phyloP scores from a whole-genome alignment of 768 basidiomycete species.

The Suillus subaureus region DNA sequence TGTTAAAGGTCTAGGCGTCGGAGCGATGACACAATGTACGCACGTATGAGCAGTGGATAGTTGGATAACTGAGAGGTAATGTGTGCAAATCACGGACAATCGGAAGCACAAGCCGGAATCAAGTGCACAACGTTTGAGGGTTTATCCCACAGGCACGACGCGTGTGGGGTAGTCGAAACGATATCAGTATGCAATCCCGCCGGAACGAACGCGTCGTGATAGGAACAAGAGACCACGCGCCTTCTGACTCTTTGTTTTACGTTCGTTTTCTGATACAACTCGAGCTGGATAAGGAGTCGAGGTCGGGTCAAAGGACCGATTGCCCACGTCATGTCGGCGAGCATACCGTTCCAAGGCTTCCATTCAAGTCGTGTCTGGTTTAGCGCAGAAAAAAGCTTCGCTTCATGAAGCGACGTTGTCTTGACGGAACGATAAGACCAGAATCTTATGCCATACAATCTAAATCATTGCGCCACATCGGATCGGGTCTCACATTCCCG shows the following conservation, averaged over 20 bases:
- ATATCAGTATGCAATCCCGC: not conserved
- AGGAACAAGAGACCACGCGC: conserved; percentile 33
- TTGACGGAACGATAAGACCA: not conserved
- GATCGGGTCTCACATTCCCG: conserved; percentile 4
- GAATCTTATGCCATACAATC: not conserved
- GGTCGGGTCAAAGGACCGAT: not conserved
- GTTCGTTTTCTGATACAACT: not conserved
- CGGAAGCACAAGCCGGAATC: not conserved
- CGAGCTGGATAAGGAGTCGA: not conserved
- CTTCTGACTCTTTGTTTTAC: conserved; percentile 10
- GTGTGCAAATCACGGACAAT: conserved; percentile 3
- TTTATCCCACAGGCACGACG: conserved; percentile 2
- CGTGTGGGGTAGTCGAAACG: conserved; percentile 6
- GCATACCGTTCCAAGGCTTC: not conserved
- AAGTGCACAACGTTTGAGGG: conserved; percentile 2
- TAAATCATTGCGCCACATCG: conserved; percentile 1
- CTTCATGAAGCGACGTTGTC: conserved; percentile 2
- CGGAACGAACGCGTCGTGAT: conserved; percentile 5
- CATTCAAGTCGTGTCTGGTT: not conserved
- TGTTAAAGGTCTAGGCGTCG: not conserved
- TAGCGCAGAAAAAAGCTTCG: not conserved
- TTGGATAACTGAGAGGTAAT: conserved; percentile 3
- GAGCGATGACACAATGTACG: not conserved
- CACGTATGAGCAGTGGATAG: not conserved
- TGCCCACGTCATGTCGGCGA: not conserved